These are phyloP conservation scores for Cryptococcus sp. DNA, from an alignment of 1,284 basidiomycete genomes.

Conservation along the genomic window DNA sequence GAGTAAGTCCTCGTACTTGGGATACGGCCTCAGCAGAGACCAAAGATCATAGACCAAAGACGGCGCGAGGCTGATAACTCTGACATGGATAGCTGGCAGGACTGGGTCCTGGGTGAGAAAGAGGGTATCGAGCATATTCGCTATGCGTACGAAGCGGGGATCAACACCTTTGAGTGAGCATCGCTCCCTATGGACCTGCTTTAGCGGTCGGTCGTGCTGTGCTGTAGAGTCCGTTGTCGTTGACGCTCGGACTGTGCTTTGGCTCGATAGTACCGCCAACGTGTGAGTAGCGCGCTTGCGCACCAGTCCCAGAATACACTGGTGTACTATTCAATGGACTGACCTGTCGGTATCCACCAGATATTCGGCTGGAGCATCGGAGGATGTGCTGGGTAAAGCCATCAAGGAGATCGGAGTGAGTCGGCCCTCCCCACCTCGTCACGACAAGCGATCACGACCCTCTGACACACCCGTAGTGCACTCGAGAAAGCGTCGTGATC, in stretches of 20 bases:
- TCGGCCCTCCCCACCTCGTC: not conserved
- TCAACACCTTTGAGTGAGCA: slow-evolving; percentile 44
- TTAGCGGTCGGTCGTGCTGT: not conserved
- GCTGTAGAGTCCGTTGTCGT: not conserved
- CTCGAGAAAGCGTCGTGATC: slow-evolving; percentile 73
- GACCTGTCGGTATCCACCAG: slow-evolving; percentile 5
- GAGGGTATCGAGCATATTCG: slow-evolving; percentile 47
- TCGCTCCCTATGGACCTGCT: not conserved
- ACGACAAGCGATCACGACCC: not conserved
- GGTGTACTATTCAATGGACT: not conserved
- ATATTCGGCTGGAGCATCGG: slow-evolving; percentile 60
- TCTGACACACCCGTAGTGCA: slow-evolving; percentile 31
- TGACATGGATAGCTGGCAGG: slow-evolving; percentile 8
- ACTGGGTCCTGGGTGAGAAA: slow-evolving; percentile 46
- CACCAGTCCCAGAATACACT: not conserved
- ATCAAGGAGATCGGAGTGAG: slow-evolving; percentile 67
- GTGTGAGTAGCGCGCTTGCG: slow-evolving; percentile 13
- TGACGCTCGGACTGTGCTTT: not conserved
- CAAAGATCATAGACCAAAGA: too few species aligned
- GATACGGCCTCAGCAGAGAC: not conserved
- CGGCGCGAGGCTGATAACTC: too few species aligned
- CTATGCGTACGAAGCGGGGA: slow-evolving; percentile 40
- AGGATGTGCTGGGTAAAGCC: slow-evolving; percentile 75
- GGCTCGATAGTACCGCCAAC: slow-evolving; percentile 31
- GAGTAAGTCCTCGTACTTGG: slow-evolving; percentile 4